Evolutionary conservation across 495 filamentous ascomycete genomes (phyloP), one percentile per base, ranked within the genome.

Genomic region (Entonaema liquescens): DNA sequence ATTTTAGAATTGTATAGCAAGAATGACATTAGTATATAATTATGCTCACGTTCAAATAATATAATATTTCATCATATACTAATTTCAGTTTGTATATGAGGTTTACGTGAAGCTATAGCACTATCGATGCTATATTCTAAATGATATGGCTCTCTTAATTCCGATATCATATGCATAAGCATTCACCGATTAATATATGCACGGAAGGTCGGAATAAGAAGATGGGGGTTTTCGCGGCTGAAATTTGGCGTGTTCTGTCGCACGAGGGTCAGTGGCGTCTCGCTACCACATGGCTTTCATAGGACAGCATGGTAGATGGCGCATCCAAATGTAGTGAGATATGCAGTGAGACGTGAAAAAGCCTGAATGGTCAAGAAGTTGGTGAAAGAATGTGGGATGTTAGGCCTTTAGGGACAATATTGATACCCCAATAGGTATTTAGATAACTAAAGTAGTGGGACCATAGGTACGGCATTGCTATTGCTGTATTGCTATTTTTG

Each of bases 401-500:
- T 26, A 28, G 12, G 49, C 26, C 13, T 29, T 29, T 53, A 53
- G 31, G 31, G 54, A 23, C 33, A 66, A 59, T 59, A 66, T 42
- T 23, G 23, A 66, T 57, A 36, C 36, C 19, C 11, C 29, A 31
- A 47, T 47, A 12, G 42, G 38, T 1, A 42, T 15, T n/a, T n/a
- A n/a, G n/a, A n/a, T n/a, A n/a, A n/a, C n/a, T n/a, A n/a, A n/a
- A n/a, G n/a, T n/a, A 15, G 38, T 5, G 38, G 40, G 42, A 23
- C 8, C 12, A 28, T 38, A 23, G 2, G 35, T 63, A 63, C 35
- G 17, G 36, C n/a, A n/a, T n/a, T n/a, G 25, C 26, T 57, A 25
- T 33, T 29, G 59, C 9, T 47, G 47, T 9, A 56, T 65, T 70
- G 49, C 67, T 70, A 70, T 70, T 70, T 70, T 70, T 70, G 62